Evolutionary conservation across 345 rosid genomes (phyloP).

Genomic region (Hibiscus mutabilis): DNA sequence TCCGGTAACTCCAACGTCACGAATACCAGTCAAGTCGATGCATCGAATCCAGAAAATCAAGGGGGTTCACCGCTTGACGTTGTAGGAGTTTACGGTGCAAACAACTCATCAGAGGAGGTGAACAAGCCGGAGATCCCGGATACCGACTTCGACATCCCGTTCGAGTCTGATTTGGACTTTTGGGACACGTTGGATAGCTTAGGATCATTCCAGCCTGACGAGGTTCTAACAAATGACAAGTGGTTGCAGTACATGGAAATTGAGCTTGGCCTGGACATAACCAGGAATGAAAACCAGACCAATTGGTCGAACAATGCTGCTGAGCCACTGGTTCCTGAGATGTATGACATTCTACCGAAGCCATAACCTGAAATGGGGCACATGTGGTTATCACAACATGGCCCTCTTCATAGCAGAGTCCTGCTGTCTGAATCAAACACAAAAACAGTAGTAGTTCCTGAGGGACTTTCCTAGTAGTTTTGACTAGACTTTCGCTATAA

Average conservation of each 20-base stretch:
- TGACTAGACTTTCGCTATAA: not conserved
- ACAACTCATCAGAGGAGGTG: conserved; percentile 34
- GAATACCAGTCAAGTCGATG: conserved; percentile 15
- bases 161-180: conserved; percentile 52
- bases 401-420: not conserved
- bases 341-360: conserved; percentile 3
- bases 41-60: conserved; percentile 11
- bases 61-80: not conserved
- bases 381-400: not conserved
- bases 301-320: conserved; percentile 1
- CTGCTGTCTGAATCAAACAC: not conserved
- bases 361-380: not conserved
- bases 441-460: not conserved
- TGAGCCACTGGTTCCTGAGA: conserved; percentile 3
- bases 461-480: not conserved
- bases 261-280: conserved; percentile 48
- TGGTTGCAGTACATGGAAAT: conserved; percentile 60
- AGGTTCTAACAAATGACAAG: conserved; percentile 14
- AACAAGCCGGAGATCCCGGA: conserved; percentile 41
- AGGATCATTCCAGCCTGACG: conserved; percentile 20
- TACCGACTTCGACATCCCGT: conserved; percentile 29
- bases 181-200: conserved; percentile 65
- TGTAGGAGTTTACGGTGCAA: not conserved
- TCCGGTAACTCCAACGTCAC: conserved; percentile 29
- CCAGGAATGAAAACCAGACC: not conserved